These are phyloP conservation scores for Atkinsonella hypoxylon DNA, from an alignment of 2,329 filamentous ascomycete species.

Conservation along the genomic window DNA sequence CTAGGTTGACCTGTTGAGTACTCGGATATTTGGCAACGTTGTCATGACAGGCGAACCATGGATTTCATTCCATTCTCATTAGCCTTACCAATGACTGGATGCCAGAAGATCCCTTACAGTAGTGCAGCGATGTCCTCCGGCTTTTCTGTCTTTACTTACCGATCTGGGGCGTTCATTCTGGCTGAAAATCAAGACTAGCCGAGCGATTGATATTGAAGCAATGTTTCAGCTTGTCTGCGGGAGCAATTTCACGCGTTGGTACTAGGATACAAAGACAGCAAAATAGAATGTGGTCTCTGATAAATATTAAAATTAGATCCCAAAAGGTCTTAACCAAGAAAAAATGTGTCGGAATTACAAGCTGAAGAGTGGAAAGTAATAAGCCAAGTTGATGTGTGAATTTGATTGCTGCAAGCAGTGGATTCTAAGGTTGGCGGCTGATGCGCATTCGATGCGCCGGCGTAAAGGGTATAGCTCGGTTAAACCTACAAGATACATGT, in stretches of 20 bases:
- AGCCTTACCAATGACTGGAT: neutral
- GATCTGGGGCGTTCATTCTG: constrained; percentile 45
- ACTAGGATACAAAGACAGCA: too few relatives aligned
- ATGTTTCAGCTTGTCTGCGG: neutral
- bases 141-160: constrained; percentile 26
- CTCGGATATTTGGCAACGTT: neutral
- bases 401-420: neutral
- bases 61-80: neutral
- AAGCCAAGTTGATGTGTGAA: neutral
- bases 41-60: neutral
- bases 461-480: constrained; percentile 18
- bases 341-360: neutral
- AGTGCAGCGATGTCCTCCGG: neutral
- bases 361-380: neutral
- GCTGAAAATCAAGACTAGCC: neutral
- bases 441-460: neutral
- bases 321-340: constrained; percentile 2
- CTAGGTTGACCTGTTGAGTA: too few relatives aligned
- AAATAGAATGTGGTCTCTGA: neutral
- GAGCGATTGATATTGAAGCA: neutral
- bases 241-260: too few relatives aligned
- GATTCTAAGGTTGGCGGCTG: neutral
- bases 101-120: neutral
- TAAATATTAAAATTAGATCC: neutral
- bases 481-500: constrained; percentile 12